A percentile compares a stretch with the other conserved stretches of the same genome.
Conservation (phyloP, 176 grass and related monocot species). For the Metroxylon sagu region DNA sequence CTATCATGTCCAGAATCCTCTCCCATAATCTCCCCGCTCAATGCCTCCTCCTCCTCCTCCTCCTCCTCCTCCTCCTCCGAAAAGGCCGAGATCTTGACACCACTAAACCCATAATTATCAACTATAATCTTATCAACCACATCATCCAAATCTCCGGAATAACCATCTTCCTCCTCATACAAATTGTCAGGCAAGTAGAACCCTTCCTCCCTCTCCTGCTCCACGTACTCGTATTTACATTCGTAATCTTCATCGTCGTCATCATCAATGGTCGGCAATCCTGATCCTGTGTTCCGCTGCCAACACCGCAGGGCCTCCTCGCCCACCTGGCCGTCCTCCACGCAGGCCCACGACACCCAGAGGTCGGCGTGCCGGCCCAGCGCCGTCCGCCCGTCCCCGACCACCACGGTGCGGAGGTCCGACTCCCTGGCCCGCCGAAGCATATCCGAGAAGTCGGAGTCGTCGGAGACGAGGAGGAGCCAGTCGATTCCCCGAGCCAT, state of each 20-base stretch:
- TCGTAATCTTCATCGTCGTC: no score
- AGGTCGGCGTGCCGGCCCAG: constrained; percentile 58
- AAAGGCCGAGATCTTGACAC: constrained; percentile 35
- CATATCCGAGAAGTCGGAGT: constrained; percentile 76
- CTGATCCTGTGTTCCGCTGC: constrained; percentile 6
- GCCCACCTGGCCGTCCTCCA: constrained; percentile 70
- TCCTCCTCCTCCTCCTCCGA: constrained; percentile 37
- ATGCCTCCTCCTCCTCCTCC: constrained; percentile 37
- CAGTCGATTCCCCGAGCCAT: constrained; percentile 69
- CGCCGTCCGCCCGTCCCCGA: constrained; percentile 51
- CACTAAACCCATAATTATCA: constrained; percentile 13
- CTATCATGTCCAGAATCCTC: constrained; percentile 15
- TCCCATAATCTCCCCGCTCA: background rate
- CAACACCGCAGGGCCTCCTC: constrained; percentile 40
- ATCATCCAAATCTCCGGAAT: constrained; percentile 26
- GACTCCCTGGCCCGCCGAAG: constrained; percentile 56
- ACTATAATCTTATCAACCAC: constrained; percentile 39
- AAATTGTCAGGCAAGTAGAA: background rate
- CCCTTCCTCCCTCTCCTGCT: constrained; percentile 10
- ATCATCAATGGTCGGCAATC: no score
- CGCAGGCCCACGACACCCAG: constrained; percentile 73
- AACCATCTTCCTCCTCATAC: constrained; percentile 19
- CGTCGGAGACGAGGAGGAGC: constrained; percentile 75
- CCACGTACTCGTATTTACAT: constrained; percentile 3
- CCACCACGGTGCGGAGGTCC: constrained; percentile 59